phyloP scores from a whole-genome alignment of 2,329 filamentous ascomycete species.

The Fusarium sp. region DNA sequence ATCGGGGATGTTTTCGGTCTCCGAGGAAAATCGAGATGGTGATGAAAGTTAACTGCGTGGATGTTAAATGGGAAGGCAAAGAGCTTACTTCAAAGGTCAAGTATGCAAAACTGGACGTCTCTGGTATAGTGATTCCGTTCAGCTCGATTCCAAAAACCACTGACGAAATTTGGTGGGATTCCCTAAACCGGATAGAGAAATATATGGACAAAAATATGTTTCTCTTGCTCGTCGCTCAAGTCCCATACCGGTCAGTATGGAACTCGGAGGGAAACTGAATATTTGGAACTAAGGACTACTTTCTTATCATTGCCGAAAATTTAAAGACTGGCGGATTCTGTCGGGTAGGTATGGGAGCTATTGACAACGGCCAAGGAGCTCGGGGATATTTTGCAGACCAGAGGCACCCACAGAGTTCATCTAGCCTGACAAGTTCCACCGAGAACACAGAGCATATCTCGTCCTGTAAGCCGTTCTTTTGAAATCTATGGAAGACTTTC shows the following conservation, averaged over 20 bases:
- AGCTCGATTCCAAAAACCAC: background rate
- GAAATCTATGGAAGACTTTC: background rate
- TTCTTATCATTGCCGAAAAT: background rate
- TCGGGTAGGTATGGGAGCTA: background rate
- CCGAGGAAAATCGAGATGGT: fast-evolving
- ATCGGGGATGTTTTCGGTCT: background rate
- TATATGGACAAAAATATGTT: background rate
- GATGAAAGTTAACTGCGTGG: background rate
- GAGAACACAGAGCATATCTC: background rate
- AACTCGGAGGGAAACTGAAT: background rate
- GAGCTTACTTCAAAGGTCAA: background rate
- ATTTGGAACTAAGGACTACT: background rate
- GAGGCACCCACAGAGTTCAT: too few relatives aligned
- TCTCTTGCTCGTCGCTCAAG: background rate
- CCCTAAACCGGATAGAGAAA: background rate
- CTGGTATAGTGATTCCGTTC: background rate
- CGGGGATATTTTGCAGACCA: background rate
- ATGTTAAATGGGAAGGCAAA: background rate
- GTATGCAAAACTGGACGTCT: background rate
- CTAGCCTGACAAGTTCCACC: background rate
- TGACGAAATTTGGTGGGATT: background rate
- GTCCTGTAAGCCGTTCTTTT: background rate
- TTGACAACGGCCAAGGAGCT: background rate
- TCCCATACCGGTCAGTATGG: background rate
- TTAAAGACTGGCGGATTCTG: fast-evolving